Evolutionary conservation across 2,329 filamentous ascomycete genomes (phyloP), one percentile per base, ranked within the genome.

Genomic region (Scedosporium aurantiacum): DNA sequence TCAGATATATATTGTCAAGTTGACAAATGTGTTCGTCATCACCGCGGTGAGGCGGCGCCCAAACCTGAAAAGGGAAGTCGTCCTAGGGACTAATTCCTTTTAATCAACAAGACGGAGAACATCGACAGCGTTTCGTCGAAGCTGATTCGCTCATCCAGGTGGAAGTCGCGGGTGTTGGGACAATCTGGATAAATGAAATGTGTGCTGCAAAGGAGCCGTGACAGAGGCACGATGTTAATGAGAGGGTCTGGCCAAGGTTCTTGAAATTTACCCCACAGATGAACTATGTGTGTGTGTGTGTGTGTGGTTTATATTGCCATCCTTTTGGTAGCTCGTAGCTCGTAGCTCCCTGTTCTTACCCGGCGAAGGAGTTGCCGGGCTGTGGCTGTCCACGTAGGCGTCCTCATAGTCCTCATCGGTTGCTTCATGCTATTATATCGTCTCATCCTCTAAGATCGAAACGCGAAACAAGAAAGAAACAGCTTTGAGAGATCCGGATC

Each of bases 121-220:
- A 14, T 52, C 47, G 28, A 37, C 28, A 41, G 23, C 16, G 23
- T 50, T 45, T 21, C 16, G 21, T n/a, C 16, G 23, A 18, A 10
- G 57, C n/a, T 55, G 18, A 60, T 60, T 55, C 45, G 58, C 32
- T n/a, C 25, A 10, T 14, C 5, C 4, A 2, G 12, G 27, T 32
- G 14, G 28, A 40, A 32, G 12, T 14, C 23, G 16, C 45, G 43
- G 62, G 62, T 62, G 64, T 64, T 58, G 63, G 58, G 57, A 60
- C 50, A 63, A 62, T 65, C 59, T 65, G 64, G 63, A 40, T 60
- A 64, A 63, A 62, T 59, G 5, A 37, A 41, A 27, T 14, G 27
- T 18, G 23, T 28, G n/a, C n/a, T 16, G 32, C 40, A 27, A 40
- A 40, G 16, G 57, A 45, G 57, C 40, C 32, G 52, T 43, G 52